A percentile compares a stretch with the other conserved stretches of the same genome.
These are phyloP conservation scores for Achaetomiella virescens DNA, from an alignment of 495 filamentous ascomycete genomes.

Conservation along the genomic window DNA sequence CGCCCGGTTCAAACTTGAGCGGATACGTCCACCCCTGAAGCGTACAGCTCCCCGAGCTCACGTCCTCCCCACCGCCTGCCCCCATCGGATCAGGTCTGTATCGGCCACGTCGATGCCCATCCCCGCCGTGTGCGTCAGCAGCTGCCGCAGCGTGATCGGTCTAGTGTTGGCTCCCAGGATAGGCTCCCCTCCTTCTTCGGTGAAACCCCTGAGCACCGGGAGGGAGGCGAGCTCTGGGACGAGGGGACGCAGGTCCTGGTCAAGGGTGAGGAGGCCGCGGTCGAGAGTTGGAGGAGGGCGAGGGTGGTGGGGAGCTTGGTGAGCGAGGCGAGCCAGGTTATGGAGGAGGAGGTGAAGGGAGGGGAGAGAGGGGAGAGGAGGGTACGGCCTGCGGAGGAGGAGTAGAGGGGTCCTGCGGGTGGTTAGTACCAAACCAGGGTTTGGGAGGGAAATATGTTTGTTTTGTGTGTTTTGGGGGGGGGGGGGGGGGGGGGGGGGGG, in stretches of 20 bases:
- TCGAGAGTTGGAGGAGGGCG: slow-evolving; percentile 33
- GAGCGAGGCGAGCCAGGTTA: slow-evolving; percentile 37
- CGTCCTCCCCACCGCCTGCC: slow-evolving; percentile 15
- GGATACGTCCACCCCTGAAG: slow-evolving; percentile 28
- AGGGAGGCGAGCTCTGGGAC: slow-evolving; percentile 30
- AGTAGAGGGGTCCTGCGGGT: slow-evolving; percentile 19
- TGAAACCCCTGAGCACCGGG: slow-evolving; percentile 26
- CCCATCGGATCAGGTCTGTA: slow-evolving; percentile 23
- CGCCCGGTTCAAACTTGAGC: slow-evolving; percentile 26
- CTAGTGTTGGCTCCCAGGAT: slow-evolving; percentile 22
- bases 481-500: background rate
- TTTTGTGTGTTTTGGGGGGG: background rate
- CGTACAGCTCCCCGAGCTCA: slow-evolving; percentile 8
- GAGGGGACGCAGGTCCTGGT: slow-evolving; percentile 25
- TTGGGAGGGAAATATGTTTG: too few species aligned
- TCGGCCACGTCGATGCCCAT: slow-evolving; percentile 25
- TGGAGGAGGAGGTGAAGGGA: slow-evolving; percentile 42
- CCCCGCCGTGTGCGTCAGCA: slow-evolving; percentile 31
- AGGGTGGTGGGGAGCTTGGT: slow-evolving; percentile 34
- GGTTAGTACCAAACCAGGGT: too few species aligned
- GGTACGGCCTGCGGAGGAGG: slow-evolving; percentile 22
- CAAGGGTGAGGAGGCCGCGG: slow-evolving; percentile 27
- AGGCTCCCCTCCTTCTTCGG: slow-evolving; percentile 10
- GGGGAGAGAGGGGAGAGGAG: slow-evolving; percentile 9
- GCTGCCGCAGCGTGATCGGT: slow-evolving; percentile 26